Evolutionary conservation across 768 basidiomycete genomes (phyloP).

Genomic region (Boletellus emodensis): DNA sequence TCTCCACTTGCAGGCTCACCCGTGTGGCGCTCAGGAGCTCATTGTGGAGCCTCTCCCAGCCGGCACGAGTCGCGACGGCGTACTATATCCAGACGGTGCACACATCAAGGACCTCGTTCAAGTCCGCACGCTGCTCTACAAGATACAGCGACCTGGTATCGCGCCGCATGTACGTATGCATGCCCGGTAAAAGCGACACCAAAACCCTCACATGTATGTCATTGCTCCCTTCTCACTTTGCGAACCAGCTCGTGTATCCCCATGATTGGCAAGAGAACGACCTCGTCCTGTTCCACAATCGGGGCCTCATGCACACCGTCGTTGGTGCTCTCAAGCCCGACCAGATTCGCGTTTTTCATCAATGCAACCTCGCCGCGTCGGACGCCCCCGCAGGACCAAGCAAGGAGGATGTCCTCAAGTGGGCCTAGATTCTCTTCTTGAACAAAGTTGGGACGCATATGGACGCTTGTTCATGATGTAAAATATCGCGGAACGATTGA

Average conservation of each 20-base stretch:
- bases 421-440: conserved; percentile 31
- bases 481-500: no score
- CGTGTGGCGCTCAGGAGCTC: conserved; percentile 66
- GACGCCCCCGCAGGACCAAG: conserved; percentile 47
- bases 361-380: conserved; percentile 56
- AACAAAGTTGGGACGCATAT: no score
- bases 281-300: conserved; percentile 69
- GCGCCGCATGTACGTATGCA: conserved; percentile 52
- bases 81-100: conserved; percentile 81
- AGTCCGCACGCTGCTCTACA: conserved; percentile 73
- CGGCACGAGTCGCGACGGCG: conserved; percentile 51
- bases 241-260: conserved; percentile 68
- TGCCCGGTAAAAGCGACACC: no score
- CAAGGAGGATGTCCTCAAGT: conserved; percentile 41
- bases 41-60: conserved; percentile 69
- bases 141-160: conserved; percentile 87
- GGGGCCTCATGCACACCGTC: conserved; percentile 63
- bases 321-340: conserved; percentile 57
- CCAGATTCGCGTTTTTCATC: conserved; percentile 49
- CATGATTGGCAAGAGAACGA: conserved; percentile 81
- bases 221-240: not conserved
- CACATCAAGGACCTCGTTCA: conserved; percentile 68
- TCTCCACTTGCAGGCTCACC: conserved; percentile 89
- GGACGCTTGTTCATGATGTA: no score
- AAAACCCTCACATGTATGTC: no score